phyloP scores from a whole-genome alignment of 306 rosid species.

The Inga laurina region DNA sequence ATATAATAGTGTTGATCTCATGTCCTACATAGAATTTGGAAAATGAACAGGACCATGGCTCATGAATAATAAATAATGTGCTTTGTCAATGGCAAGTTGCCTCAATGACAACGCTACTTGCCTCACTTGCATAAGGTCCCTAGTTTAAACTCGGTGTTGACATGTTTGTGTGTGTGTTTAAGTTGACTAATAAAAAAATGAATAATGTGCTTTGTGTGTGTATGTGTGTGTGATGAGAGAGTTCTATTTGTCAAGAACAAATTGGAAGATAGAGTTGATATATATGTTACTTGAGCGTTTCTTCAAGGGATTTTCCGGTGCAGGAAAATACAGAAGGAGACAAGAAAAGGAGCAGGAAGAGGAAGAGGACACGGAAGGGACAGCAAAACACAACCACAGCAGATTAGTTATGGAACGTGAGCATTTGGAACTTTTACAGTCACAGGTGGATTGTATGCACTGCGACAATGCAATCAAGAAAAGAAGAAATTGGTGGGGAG shows the following conservation, averaged over 20 bases:
- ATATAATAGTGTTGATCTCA: not conserved
- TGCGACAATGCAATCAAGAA: not conserved
- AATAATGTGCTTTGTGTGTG: too few species aligned
- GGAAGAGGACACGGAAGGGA: slow-evolving; percentile 41
- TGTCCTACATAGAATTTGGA: not conserved
- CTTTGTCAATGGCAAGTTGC: too few species aligned
- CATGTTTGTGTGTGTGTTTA: too few species aligned
- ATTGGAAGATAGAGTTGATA: not conserved
- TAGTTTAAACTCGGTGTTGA: too few species aligned
- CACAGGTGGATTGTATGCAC: not conserved
- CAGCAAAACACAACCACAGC: slow-evolving; percentile 13
- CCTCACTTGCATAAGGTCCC: too few species aligned
- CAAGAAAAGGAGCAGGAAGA: slow-evolving; percentile 47
- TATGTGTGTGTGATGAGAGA: too few species aligned
- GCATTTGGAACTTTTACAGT: not conserved
- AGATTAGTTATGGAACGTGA: not conserved
- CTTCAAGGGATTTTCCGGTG: not conserved
- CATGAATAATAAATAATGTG: too few species aligned
- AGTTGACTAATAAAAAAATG: too few species aligned
- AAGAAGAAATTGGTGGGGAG: not conserved
- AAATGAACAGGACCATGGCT: not conserved
- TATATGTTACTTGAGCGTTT: not conserved
- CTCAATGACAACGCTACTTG: too few species aligned
- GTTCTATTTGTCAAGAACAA: not conserved
- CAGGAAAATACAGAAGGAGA: slow-evolving; percentile 36